These are phyloP conservation scores for Penicillium sp. DNA, from an alignment of 2,329 filamentous ascomycete genomes.

Conservation along the genomic window DNA sequence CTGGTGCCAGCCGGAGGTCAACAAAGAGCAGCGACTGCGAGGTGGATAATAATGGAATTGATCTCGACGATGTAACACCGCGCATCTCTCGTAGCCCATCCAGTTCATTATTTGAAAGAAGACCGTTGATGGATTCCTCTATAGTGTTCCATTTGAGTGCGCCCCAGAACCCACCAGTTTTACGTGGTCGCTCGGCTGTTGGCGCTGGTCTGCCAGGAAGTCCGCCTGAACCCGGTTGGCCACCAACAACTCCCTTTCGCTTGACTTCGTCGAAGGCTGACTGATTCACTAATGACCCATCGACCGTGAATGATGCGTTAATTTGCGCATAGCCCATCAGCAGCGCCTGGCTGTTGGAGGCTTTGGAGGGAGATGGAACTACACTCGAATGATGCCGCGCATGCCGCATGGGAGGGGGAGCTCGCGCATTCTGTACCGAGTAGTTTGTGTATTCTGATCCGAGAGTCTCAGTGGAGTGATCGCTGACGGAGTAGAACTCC, in stretches of 20 bases:
- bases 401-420: constrained; percentile 31
- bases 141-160: constrained; percentile 81
- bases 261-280: constrained; percentile 92
- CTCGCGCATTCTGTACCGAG: constrained; percentile 46
- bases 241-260: constrained; percentile 79
- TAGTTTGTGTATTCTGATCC: constrained; percentile 69
- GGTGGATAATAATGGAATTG: constrained; percentile 83
- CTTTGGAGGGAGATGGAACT: constrained; percentile 17
- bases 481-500: constrained; percentile 90
- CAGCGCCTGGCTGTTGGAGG: constrained; percentile 53
- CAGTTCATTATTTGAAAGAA: constrained; percentile 76
- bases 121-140: constrained; percentile 75
- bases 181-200: constrained; percentile 39
- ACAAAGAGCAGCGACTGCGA: constrained; percentile 95
- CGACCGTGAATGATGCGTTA: constrained; percentile 80
- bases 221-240: constrained; percentile 70
- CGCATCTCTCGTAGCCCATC: constrained; percentile 96
- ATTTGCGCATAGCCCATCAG: constrained; percentile 99
- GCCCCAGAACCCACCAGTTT: constrained; percentile 69
- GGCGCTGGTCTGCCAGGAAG: constrained; percentile 50
- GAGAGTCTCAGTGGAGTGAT: constrained; percentile 86
- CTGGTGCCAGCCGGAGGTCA: constrained; percentile 74
- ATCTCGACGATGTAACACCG: constrained; percentile 71
- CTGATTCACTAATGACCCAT: constrained; percentile 82
- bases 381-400: constrained; percentile 41